Evolutionary conservation across 106 monocot genomes (phyloP).

Genomic region (Alisma plantagoaquatica): DNA sequence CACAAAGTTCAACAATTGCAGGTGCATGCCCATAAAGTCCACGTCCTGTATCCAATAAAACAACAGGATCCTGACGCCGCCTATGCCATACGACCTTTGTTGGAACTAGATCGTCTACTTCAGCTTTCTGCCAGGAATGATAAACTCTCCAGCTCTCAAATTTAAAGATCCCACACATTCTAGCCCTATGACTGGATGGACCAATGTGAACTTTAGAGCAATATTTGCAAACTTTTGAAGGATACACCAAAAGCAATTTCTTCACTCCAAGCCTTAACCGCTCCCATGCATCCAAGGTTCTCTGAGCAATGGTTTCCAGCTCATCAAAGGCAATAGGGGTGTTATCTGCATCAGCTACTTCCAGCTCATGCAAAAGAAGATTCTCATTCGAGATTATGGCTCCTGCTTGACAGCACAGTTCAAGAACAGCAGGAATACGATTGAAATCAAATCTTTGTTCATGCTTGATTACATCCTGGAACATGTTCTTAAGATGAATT

Average conservation of each 20-base stretch:
- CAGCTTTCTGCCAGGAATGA: conserved; percentile 70
- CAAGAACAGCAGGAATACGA: conserved; percentile 57
- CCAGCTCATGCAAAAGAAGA: neutral
- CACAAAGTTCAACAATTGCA: conserved; percentile 67
- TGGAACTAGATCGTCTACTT: conserved; percentile 61
- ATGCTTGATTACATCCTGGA: conserved; percentile 55
- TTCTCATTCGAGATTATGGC: conserved; percentile 31
- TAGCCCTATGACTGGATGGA: conserved; percentile 62
- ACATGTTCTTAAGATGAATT: conserved; percentile 53
- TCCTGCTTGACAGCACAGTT: conserved; percentile 79
- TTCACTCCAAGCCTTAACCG: conserved; percentile 46
- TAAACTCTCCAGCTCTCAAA: conserved; percentile 51
- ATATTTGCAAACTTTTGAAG: conserved; percentile 51
- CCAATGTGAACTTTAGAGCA: conserved; percentile 78
- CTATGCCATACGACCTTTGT: conserved; percentile 60
- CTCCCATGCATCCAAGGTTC: conserved; percentile 76
- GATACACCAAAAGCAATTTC: too few species aligned
- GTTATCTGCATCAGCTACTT: too few species aligned
- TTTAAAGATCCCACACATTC: conserved; percentile 65
- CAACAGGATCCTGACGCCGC: conserved; percentile 52
- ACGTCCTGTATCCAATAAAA: conserved; percentile 43
- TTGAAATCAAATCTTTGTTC: conserved; percentile 56
- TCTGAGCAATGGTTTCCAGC: conserved; percentile 25
- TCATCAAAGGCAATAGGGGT: neutral
- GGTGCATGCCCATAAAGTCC: conserved; percentile 83